Percentiles rank a stretch among this genome's conserved stretches.
Evolutionary conservation across 2,329 filamentous ascomycete genomes (phyloP).

Genomic region (Ophioceras dolichostomum): DNA sequence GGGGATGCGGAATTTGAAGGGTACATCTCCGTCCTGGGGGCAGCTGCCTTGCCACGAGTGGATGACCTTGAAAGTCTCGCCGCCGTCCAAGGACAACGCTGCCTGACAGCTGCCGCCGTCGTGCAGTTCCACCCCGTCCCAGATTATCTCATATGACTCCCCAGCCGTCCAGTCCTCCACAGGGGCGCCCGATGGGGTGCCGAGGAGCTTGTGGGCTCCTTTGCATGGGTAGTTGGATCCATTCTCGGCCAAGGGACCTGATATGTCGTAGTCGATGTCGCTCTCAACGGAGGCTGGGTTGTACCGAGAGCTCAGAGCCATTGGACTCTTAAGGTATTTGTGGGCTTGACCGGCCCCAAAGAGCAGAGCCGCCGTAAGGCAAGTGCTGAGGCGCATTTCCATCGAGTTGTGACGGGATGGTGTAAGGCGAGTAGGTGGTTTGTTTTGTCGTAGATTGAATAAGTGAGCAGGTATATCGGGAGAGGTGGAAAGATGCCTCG

Average conservation of each 20-base stretch:
- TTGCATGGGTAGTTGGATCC: conserved; percentile 64
- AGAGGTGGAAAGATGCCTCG: too few relatives aligned
- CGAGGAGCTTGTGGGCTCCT: conserved; percentile 38
- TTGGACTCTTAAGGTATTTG: conserved; percentile 40
- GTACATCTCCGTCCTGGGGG: conserved; percentile 23
- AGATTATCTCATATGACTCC: conserved; percentile 46
- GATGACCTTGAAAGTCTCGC: conserved; percentile 56
- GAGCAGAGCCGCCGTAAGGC: too few relatives aligned
- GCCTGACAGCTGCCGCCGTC: conserved; percentile 67
- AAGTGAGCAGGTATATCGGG: too few relatives aligned
- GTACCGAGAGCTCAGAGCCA: conserved; percentile 37
- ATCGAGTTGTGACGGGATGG: too few relatives aligned
- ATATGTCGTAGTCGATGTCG: conserved; percentile 57
- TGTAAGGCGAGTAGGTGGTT: too few relatives aligned
- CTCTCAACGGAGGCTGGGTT: conserved; percentile 31
- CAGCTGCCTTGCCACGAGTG: conserved; percentile 44
- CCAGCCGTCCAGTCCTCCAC: conserved; percentile 53
- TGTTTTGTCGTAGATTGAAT: too few relatives aligned
- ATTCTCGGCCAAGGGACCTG: conserved; percentile 48
- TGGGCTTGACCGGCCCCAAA: conserved; percentile 37
- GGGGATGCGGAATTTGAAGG: conserved; percentile 55
- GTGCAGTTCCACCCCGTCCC: conserved; percentile 52
- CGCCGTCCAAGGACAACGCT: conserved; percentile 62
- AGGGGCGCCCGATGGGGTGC: conserved; percentile 34
- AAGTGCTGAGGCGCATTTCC: too few relatives aligned